Conservation (phyloP, 768 basidiomycete genomes). For the Amanita muscaria region DNA sequence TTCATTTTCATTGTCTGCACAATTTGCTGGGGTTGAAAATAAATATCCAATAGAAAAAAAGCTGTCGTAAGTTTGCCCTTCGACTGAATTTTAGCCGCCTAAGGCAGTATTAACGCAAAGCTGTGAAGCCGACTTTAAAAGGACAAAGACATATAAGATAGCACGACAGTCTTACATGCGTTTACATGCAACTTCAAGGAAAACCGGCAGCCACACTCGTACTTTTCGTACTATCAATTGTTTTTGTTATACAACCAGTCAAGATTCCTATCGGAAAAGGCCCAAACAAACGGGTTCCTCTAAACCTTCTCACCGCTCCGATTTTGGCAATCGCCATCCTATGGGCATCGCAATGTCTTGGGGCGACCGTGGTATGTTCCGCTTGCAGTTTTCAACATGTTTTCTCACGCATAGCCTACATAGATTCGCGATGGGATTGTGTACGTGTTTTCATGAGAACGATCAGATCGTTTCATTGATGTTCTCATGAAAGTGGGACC, state of each 20-base stretch:
- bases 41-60: no score
- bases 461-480: neutral
- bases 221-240: constrained; percentile 44
- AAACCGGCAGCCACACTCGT: constrained; percentile 41
- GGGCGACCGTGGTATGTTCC: constrained; percentile 21
- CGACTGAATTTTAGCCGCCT: no score
- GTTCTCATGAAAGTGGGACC: constrained; percentile 12
- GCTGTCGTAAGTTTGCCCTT: no score
- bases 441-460: constrained; percentile 19
- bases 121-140: no score
- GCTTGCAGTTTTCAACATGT: no score
- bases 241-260: constrained; percentile 41
- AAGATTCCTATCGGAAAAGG: constrained; percentile 32
- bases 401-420: no score
- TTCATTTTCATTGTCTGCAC: neutral
- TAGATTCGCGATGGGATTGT: constrained; percentile 75
- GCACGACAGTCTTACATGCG: no score
- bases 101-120: no score
- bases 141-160: no score
- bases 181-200: no score
- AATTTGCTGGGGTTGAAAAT: no score
- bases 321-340: constrained; percentile 42
- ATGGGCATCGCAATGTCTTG: constrained; percentile 50
- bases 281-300: constrained; percentile 22
- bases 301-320: constrained; percentile 48